phyloP scores from a whole-genome alignment of 1,139 yeast species.

The Protomyces macrosporus region DNA sequence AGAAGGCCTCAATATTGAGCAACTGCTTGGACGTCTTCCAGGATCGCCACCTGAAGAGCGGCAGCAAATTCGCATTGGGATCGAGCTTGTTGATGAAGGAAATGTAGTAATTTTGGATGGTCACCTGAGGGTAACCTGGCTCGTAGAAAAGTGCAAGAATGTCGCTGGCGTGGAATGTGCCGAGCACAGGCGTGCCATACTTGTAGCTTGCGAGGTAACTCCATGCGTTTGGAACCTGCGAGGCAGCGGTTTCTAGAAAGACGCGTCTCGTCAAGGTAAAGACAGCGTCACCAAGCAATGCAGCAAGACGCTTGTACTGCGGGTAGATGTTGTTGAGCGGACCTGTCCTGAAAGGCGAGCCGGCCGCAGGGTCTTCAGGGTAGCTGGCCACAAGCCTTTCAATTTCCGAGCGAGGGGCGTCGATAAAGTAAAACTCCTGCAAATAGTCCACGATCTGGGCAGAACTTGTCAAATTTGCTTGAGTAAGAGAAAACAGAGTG shows the following conservation, averaged over 20 bases:
- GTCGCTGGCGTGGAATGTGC: slow-evolving; percentile 1
- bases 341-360: slow-evolving; percentile 1
- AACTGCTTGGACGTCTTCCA: not conserved
- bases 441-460: not conserved
- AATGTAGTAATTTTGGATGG: not conserved
- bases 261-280: not conserved
- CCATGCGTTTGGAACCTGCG: not conserved
- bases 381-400: not conserved
- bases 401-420: not conserved
- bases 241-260: not conserved
- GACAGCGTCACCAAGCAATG: not conserved
- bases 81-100: not conserved
- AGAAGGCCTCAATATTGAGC: not conserved
- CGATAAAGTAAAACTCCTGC: not conserved
- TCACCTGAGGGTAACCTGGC: not conserved
- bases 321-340: not conserved
- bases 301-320: not conserved
- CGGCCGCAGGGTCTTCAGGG: not conserved
- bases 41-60: not conserved
- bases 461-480: not conserved
- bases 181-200: not conserved
- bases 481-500: not conserved
- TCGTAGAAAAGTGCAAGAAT: not conserved
- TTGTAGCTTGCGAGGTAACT: not conserved
- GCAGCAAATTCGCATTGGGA: not conserved